Conservation (phyloP, 2,329 filamentous ascomycete species). For the Parascedosporium putredinis region DNA sequence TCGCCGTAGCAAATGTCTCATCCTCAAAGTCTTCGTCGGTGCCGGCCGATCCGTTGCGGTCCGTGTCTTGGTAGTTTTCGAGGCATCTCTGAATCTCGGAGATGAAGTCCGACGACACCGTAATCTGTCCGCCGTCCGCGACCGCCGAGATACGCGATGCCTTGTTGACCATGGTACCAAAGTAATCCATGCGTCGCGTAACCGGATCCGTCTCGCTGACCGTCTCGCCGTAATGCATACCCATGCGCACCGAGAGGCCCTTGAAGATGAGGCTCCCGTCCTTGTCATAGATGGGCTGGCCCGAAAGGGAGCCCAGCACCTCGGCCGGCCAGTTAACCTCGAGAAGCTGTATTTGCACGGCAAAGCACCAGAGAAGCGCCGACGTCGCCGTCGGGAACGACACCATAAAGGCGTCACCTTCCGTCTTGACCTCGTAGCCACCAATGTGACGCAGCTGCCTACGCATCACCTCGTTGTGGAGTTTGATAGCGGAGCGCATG, state of each 20-base stretch:
- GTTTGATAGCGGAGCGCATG: constrained; percentile 93
- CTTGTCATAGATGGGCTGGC: constrained; percentile 71
- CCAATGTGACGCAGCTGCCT: constrained; percentile 86
- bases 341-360: constrained; percentile 77
- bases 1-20: constrained; percentile 62
- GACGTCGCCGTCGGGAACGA: constrained; percentile 95
- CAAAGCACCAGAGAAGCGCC: constrained; percentile 91
- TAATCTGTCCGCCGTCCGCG: constrained; percentile 93
- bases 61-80: constrained; percentile 79
- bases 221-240: constrained; percentile 88
- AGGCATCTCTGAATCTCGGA: constrained; percentile 87
- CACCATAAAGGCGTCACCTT: constrained; percentile 99
- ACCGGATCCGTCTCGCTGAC: constrained; percentile 95
- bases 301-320: constrained; percentile 76
- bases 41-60: constrained; percentile 56
- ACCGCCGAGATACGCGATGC: constrained; percentile 88
- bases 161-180: constrained; percentile 98
- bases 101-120: constrained; percentile 94
- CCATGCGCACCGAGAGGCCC: constrained; percentile 92
- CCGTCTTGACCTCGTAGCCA: constrained; percentile 97
- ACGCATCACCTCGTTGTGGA: constrained; percentile 95
- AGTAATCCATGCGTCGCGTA: constrained; percentile 97
- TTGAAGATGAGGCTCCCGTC: constrained; percentile 87
- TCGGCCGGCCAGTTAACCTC: constrained; percentile 90
- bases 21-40: constrained; percentile 62